Base-by-base conservation (phyloP, 805 yeast genomes). In the Candida mattraensis region DNA sequence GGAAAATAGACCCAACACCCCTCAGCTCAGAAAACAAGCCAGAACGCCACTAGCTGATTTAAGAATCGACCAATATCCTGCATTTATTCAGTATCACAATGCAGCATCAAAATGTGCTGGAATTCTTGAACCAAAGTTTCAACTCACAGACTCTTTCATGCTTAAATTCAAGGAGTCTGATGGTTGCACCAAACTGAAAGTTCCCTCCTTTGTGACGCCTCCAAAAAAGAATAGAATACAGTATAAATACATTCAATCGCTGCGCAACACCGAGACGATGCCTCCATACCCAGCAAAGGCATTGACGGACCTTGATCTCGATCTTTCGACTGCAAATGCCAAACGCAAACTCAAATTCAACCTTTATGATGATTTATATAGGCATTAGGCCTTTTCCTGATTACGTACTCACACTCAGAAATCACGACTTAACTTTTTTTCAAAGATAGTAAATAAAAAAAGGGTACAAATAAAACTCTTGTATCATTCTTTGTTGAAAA, bases 141-240 rank as follows among this genome's bases (percentile, higher is more conserved):
- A 48, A 28, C 40, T 51, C n/a, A 38, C 33, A 7, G 25, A 40
- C 12, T 38, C 51, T 2, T 47, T 41, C 42, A 41, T 51, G 48
- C 22, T 48, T 12, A 41, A 41, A 9, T 36, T 42, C 7, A 15
- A 23, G 12, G n/a, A n/a, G n/a, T 12, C 9, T 13, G 18, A 11
- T 8, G 14, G 13, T 14, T 19, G 18, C 16, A 28, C 16, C 5
- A 28, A 23, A n/a, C 14, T 18, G 2, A 37, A 36, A 7, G 29
- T 50, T 11, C 55, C 55, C 8, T 51, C 53, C 6, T 51, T 37
- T 22, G 40, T 48, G 21, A 51, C 55, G 4, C 55, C 55, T 4
- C 55, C 55, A 3, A 50, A 50, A 22, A 32, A 18, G 11, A 28
- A 47, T 20, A 33, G 42, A 20, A 33, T 42, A 12, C 41, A 35